A percentile compares a stretch with the other conserved stretches of the same genome.
phyloP scores from a whole-genome alignment of 225 moss, liverwort and hornwort genomes.

The Anthoceros angustus region DNA sequence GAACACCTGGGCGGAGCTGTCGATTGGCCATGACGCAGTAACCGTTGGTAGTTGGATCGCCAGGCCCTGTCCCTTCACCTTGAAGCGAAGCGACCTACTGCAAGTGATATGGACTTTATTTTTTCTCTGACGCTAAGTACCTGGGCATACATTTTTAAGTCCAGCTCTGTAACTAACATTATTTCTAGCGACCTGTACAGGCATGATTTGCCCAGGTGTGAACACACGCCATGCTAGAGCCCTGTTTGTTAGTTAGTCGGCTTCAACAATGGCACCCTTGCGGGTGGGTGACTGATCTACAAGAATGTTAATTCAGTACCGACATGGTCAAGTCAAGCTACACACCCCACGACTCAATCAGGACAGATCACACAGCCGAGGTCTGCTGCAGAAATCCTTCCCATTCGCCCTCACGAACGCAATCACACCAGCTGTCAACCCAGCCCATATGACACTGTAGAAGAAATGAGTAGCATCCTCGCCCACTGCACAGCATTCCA shows the following conservation, averaged over 20 bases:
- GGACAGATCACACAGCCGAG: constrained; percentile 62
- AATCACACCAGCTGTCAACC: constrained; percentile 60
- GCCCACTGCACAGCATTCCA: constrained; percentile 51
- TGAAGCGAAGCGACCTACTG: neutral
- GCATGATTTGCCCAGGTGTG: neutral
- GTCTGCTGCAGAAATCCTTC: constrained; percentile 79
- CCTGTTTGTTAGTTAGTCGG: neutral
- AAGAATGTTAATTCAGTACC: neutral
- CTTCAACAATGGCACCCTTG: too few relatives aligned
- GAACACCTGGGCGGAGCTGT: neutral
- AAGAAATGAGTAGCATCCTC: constrained; percentile 62
- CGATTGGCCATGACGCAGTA: neutral
- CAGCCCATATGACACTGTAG: constrained; percentile 63
- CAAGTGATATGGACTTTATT: neutral
- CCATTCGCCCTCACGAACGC: constrained; percentile 70
- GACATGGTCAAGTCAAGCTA: neutral
- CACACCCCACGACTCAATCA: constrained; percentile 4
- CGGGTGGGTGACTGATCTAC: neutral
- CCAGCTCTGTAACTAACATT: neutral
- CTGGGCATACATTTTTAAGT: neutral
- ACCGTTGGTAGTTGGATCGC: constrained; percentile 4
- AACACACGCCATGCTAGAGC: neutral
- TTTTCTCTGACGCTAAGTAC: neutral
- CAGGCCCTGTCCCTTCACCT: neutral
- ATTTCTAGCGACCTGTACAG: neutral